phyloP scores from a whole-genome alignment of 805 yeast species.

The Tetrapisispora taiwanensis region DNA sequence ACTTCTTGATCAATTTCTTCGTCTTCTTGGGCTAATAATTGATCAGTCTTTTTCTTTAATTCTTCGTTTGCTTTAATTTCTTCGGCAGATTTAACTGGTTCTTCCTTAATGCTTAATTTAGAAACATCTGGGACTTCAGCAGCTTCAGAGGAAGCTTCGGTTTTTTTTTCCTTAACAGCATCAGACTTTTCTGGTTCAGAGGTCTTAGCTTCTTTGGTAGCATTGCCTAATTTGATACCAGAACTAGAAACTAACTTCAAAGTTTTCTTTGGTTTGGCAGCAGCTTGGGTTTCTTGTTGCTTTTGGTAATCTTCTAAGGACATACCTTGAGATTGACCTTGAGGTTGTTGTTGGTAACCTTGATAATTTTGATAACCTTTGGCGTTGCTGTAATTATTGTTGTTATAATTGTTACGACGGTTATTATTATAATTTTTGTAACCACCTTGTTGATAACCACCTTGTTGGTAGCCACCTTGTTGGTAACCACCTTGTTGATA shows the following conservation, averaged over 20 bases:
- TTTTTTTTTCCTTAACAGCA: conserved; percentile 24
- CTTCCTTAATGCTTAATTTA: conserved; percentile 23
- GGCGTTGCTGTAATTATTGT: neutral
- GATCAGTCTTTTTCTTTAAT: conserved; percentile 35
- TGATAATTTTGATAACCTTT: conserved; percentile 10
- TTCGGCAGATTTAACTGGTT: conserved; percentile 32
- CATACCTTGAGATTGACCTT: conserved; percentile 42
- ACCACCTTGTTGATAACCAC: conserved; percentile 25
- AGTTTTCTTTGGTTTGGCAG: conserved; percentile 51
- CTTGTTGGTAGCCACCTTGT: conserved; percentile 21
- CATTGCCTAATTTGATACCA: conserved; percentile 52
- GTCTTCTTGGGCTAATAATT: conserved; percentile 57
- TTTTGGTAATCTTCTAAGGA: conserved; percentile 68
- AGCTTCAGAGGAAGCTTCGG: conserved; percentile 20
- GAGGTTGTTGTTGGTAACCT: conserved; percentile 19
- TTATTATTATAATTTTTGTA: conserved; percentile 14
- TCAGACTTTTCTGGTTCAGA: conserved; percentile 23
- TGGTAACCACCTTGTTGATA: conserved; percentile 19
- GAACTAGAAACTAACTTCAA: conserved; percentile 58
- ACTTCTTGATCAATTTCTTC: conserved; percentile 78
- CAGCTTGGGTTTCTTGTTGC: conserved; percentile 27
- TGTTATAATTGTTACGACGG: conserved; percentile 3
- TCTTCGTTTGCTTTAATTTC: conserved; percentile 21
- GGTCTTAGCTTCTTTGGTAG: conserved; percentile 32
- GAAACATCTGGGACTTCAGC: conserved; percentile 22